Evolutionary conservation across 164 flowering plant genomes (phyloP), one percentile per base, ranked within the genome.

Genomic region (Protea cynaroides): DNA sequence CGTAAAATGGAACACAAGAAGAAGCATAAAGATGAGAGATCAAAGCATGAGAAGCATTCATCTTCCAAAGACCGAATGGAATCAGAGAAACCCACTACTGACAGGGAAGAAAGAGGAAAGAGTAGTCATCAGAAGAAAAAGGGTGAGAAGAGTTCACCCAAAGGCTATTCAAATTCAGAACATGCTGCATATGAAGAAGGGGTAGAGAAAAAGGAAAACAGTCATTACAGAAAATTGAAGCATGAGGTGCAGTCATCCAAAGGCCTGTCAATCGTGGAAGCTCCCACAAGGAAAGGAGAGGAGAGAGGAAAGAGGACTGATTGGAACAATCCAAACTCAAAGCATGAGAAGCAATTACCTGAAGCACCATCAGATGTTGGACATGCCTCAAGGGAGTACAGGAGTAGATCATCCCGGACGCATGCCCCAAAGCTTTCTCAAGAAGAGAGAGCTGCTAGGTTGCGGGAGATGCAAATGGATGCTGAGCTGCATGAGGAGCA

Each of bases 401-500:
- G 23, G 40, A 73, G 67, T 2, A 59, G n/a, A 8, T n/a, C n/a
- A n/a, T n/a, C n/a, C n/a, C n/a, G n/a, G n/a, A n/a, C n/a, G n/a
- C n/a, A n/a, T 58, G 78, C 79, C n/a, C 72, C 82, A 38, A 86
- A 86, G 70, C 88, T 91, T 40, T 81, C 96, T 1, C 90, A 85
- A 73, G 97, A 88, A 72, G 96, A 94, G 77, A 79, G 88, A 69
- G 97, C 93, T 60, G 87, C 96, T n/a, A 81, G 84, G 75, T 74
- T 92, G 59, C 76, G 75, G 43, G 95, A 88, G 80, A 93, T 93
- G 98, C 87, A 85, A 71, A 63, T 72, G 75, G 92, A 90, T 78
- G 98, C 97, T 56, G 90, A 88, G 76, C 51, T 82, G 74, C 94
- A 90, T 66, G 97, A 92, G 68, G 87, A 90, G 69, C 93, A 88